phyloP scores from a whole-genome alignment of 805 yeast species.

The Pichia kluyveri region DNA sequence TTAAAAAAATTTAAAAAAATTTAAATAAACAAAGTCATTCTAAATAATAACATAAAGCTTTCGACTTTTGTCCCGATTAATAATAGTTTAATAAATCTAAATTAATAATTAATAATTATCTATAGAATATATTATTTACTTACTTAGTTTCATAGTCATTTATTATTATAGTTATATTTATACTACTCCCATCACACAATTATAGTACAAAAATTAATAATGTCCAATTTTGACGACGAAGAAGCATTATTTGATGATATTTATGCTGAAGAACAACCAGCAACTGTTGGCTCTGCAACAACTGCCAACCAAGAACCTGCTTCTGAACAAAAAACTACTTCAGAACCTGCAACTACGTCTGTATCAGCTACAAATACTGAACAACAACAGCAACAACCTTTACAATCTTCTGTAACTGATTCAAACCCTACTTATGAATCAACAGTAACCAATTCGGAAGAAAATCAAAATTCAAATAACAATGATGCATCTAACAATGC shows the following conservation, averaged over 20 bases:
- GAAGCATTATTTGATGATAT: conserved; percentile 92
- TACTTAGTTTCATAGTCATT: not conserved
- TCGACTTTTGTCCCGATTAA: not conserved
- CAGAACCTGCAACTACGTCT: not conserved
- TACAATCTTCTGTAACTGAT: not conserved
- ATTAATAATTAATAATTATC: not conserved
- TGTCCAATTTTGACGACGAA: conserved; percentile 78
- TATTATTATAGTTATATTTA: not conserved
- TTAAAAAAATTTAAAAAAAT: not conserved
- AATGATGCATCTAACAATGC: not conserved
- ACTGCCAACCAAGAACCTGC: conserved; percentile 12
- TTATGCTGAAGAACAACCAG: conserved; percentile 34
- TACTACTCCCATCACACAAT: no score
- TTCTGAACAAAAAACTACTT: conserved; percentile 1
- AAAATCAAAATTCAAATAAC: not conserved
- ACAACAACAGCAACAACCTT: not conserved
- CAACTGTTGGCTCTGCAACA: conserved; percentile 12
- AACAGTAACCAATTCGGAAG: not conserved
- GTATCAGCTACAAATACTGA: not conserved
- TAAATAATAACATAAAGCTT: not conserved
- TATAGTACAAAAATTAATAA: conserved; percentile 16
- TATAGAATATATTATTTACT: not conserved
- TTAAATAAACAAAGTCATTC: not conserved
- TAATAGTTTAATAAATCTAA: not conserved
- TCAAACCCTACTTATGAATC: not conserved